Evolutionary conservation across 768 basidiomycete species (phyloP).

Genomic region (Calocera viscosa): DNA sequence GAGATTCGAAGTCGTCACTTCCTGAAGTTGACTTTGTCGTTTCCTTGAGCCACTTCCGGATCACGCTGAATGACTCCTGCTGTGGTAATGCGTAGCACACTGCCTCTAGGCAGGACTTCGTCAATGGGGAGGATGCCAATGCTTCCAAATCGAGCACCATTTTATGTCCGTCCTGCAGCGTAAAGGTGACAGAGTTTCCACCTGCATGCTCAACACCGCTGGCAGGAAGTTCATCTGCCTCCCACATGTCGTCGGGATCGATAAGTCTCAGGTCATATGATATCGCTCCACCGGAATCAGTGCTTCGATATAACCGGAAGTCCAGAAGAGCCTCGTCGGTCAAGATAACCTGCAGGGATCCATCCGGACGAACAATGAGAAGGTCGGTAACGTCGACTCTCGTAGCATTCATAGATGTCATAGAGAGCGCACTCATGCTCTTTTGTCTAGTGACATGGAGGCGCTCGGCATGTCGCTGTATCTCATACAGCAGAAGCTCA

Average conservation of each 20-base stretch:
- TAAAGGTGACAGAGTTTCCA: conserved; percentile 41
- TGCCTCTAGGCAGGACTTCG: conserved; percentile 45
- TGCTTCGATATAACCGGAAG: background rate
- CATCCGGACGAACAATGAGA: conserved; percentile 8
- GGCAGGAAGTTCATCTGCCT: conserved; percentile 22
- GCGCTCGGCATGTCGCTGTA: background rate
- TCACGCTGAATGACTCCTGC: conserved; percentile 43
- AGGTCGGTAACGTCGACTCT: conserved; percentile 18
- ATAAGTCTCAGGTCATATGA: background rate
- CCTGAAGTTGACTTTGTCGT: conserved; percentile 44
- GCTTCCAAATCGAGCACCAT: conserved; percentile 43
- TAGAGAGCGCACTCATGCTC: background rate
- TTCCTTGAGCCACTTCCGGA: conserved; percentile 41
- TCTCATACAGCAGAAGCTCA: background rate
- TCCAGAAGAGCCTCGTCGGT: conserved; percentile 6
- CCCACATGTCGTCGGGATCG: conserved; percentile 1
- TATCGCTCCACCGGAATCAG: background rate
- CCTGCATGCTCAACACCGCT: conserved; percentile 38
- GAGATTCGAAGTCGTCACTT: conserved; percentile 45
- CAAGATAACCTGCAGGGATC: conserved; percentile 1
- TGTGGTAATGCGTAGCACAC: conserved; percentile 50
- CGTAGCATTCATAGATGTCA: background rate
- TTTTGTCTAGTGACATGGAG: background rate
- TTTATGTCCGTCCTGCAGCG: conserved; percentile 40
- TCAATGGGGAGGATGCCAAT: conserved; percentile 43